Base-by-base conservation (phyloP, 192 early-diverging fungal species). In the Linnemannia exigua region DNA sequence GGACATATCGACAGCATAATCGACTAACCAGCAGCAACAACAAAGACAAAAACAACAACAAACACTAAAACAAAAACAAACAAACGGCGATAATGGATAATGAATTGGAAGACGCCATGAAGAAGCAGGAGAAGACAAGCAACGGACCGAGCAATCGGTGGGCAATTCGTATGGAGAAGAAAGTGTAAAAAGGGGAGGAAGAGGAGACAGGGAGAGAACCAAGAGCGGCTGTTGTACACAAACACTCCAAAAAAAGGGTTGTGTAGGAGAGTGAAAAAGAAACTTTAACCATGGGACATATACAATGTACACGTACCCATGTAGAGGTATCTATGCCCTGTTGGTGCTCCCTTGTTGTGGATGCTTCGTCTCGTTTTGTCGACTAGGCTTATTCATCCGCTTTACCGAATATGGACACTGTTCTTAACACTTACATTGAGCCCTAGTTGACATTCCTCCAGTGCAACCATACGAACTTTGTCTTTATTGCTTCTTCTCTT, bases 341-440 rank as follows among this genome's bases (percentile, higher is more conserved):
- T n/a, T n/a, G 3, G 41, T 44, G 41, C 41, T 44, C 41, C 41
- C 41, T 44, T 44, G 41, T 44, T 44, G 41, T 44, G 41, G 54
- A 25, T 63, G 58, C 28, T 2, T 63, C 58, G n/a, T 63, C 58
- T 63, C 58, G 58, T 63, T 63, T 63, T 63, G 58, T 63, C 58
- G 58, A 63, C 58, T 63, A 25, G 58, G 58, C 58, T 63, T 63
- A 63, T 63, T 63, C 58, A 63, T 63, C 58, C 58, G 58, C 58
- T 63, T 63, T 63, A 63, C 58, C 58, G 58, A 1, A 63, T 63
- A 63, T 63, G 58, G 58, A 31, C 28, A 63, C 58, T 12, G 28
- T 63, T 63, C 58, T 63, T n/a, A 12, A 11, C 58, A 63, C 14
- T 31, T 25, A 15, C 58, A 11, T 31, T 28, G 58, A 14, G 4